Evolutionary conservation across 1,284 basidiomycete genomes (phyloP), one percentile per base, ranked within the genome.

Genomic region (Neolentinus lepideus): DNA sequence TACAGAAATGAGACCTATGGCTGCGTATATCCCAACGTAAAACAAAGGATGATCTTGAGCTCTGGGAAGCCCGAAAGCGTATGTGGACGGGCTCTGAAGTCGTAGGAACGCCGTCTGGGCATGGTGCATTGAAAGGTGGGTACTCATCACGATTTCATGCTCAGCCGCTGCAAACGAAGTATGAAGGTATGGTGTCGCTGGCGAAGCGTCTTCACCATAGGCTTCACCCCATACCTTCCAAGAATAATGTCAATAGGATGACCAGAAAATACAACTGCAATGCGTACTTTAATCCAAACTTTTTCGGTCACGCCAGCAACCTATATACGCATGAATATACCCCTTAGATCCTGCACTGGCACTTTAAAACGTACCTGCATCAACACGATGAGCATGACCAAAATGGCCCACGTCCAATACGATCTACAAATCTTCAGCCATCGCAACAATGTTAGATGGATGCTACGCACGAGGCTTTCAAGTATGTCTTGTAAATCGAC

Each of bases 401-500:
- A 66, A 57, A 81, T 75, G 10, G 56, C 67, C 86, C 86, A 75
- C 4, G 81, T 82, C 77, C 78, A 80, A 61, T 86, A 88, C n/a
- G 76, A 84, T 27, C 80, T 88, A 67, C 38, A 54, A 53, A n/a
- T 55, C 35, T 55, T 22, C n/a, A 19, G 33, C 12, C n/a, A 29
- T 24, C 9, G 26, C 51, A n/a, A 53, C 16, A 10, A 14, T 27
- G 12, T 2, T 10, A 33, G 31, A 3, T 45, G 1, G 31, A 22
- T 43, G 21, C 38, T 1, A 65, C 65, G 59, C 57, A 84, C 82
- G 84, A 85, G 45, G 84, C 85, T 62, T 79, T 76, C 57, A 94
- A 73, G 66, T 93, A 93, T 12, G 81, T 85, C 59, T 85, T 83
- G 67, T 94, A 94, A 47, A 92, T 85, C 1, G 69, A 66, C 85